These are phyloP conservation scores for Pseudocohnilembus persalinus DNA, from an alignment of 169 alveolate species.

Conservation along the genomic window DNA sequence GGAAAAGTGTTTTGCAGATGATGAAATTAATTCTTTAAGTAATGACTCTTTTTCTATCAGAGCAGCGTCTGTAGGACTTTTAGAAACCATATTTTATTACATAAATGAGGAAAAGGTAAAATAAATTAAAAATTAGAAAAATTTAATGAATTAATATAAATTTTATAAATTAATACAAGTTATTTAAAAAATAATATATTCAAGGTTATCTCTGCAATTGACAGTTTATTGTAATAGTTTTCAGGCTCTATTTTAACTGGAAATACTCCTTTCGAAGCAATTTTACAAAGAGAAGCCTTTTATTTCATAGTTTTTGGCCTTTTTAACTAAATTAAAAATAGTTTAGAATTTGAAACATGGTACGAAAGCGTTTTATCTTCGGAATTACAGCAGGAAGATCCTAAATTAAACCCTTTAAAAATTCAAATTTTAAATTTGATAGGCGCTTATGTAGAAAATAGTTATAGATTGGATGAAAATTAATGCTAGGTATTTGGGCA, in stretches of 20 bases:
- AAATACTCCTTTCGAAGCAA: neutral
- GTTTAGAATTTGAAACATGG: constrained; percentile 18
- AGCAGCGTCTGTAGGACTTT: constrained; percentile 5
- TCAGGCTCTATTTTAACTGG: constrained; percentile 1
- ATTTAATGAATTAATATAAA: too few species aligned
- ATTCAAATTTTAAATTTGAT: constrained; percentile 6
- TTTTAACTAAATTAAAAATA: neutral
- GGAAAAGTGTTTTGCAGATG: constrained; percentile 20
- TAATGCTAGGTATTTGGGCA: neutral
- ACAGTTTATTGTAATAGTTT: neutral
- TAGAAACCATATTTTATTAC: neutral
- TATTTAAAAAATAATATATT: too few species aligned
- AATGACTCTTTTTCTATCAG: constrained; percentile 3
- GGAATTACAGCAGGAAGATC: neutral
- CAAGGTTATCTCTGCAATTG: neutral
- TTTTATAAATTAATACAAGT: too few species aligned
- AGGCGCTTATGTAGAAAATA: neutral
- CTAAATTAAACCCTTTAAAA: constrained; percentile 3
- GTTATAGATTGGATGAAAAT: neutral
- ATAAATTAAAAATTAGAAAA: too few species aligned
- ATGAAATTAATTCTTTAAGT: neutral
- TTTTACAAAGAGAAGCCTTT: constrained; percentile 19
- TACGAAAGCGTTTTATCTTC: constrained; percentile 7
- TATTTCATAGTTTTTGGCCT: constrained; percentile 10
- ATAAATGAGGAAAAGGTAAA: constrained; percentile 14